phyloP scores from a whole-genome alignment of 495 filamentous ascomycete genomes.

The Cairneyella variabilis region DNA sequence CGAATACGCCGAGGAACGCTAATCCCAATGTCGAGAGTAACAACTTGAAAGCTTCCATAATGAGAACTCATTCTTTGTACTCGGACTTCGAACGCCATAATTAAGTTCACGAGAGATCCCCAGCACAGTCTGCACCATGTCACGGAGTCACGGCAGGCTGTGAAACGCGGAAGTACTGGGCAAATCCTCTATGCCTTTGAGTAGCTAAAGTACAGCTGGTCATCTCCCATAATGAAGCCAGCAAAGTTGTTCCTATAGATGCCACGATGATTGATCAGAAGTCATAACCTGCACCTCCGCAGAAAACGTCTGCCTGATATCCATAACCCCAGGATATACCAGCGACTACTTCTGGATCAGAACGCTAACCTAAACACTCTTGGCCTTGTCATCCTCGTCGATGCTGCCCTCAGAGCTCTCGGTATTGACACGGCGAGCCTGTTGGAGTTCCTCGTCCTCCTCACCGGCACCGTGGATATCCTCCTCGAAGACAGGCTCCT shows the following conservation, averaged over 20 bases:
- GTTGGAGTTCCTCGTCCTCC: constrained; percentile 38
- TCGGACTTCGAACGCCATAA: neutral
- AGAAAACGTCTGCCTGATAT: constrained; percentile 22
- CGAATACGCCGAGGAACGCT: neutral
- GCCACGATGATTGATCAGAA: constrained; percentile 15
- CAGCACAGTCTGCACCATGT: too few species aligned
- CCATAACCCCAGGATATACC: constrained; percentile 14
- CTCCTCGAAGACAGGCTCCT: constrained; percentile 88
- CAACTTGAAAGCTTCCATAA: neutral
- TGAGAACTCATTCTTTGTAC: neutral
- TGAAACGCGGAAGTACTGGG: constrained; percentile 18
- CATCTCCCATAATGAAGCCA: constrained; percentile 19
- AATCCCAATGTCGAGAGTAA: neutral
- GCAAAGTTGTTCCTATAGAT: constrained; percentile 23
- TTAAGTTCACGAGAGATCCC: neutral
- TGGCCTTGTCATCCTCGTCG: constrained; percentile 38
- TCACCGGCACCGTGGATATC: constrained; percentile 57
- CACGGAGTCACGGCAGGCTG: neutral
- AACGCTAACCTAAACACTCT: constrained; percentile 27
- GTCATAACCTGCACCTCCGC: constrained; percentile 20
- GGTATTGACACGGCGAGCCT: constrained; percentile 40
- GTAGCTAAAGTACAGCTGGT: constrained; percentile 28
- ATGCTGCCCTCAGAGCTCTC: constrained; percentile 44
- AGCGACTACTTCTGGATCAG: constrained; percentile 14
- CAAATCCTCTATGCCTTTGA: constrained; percentile 26